Percentiles rank a stretch among this genome's conserved stretches.
These are phyloP conservation scores for Boechera stricta DNA, from an alignment of 345 rosid species.

Conservation along the genomic window DNA sequence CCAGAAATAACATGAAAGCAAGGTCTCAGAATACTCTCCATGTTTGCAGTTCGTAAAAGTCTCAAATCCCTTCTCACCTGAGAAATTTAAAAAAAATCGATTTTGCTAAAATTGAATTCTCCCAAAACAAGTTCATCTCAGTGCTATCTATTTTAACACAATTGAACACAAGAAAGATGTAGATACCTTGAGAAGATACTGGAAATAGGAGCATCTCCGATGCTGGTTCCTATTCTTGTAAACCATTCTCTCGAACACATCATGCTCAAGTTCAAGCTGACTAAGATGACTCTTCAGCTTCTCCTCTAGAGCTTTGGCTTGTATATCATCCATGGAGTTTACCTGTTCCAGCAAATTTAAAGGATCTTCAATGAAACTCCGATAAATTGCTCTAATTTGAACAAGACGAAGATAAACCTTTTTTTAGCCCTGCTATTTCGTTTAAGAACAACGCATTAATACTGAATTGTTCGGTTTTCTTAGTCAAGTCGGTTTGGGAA, in stretches of 20 bases:
- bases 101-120: background rate
- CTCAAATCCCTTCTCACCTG: constrained; percentile 92
- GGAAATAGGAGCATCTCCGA: constrained; percentile 43
- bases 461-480: too few species aligned
- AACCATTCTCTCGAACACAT: too few species aligned
- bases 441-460: too few species aligned
- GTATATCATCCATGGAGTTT: constrained; percentile 34
- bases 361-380: background rate
- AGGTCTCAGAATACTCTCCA: constrained; percentile 61
- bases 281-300: too few species aligned
- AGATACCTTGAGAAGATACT: constrained; percentile 78
- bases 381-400: background rate
- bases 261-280: too few species aligned
- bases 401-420: too few species aligned
- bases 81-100: constrained; percentile 14
- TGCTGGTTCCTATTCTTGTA: too few species aligned
- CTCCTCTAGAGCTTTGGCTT: background rate
- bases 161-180: background rate
- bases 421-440: too few species aligned
- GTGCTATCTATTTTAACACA: background rate
- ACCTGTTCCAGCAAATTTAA: background rate
- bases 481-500: too few species aligned
- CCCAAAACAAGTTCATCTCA: background rate
- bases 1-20: constrained; percentile 74
- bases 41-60: constrained; percentile 68